phyloP scores from a whole-genome alignment of 768 basidiomycete species.

The Dioszegia aurantiaca region DNA sequence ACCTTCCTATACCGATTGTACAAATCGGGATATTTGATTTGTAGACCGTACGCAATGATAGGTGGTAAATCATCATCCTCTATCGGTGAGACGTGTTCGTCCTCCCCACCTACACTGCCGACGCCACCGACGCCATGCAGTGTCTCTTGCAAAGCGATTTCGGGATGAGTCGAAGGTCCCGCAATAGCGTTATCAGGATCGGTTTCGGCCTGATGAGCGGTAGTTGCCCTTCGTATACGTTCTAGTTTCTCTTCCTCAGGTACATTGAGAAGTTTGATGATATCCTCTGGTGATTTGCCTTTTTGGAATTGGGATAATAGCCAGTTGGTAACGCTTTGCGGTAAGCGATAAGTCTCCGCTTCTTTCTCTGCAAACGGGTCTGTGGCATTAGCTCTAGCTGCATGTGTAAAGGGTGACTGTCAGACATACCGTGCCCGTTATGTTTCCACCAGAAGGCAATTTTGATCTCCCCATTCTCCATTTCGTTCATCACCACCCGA shows the following conservation, averaged over 20 bases:
- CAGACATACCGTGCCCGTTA: conserved; percentile 49
- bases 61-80: conserved; percentile 30
- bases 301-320: conserved; percentile 34
- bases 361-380: conserved; percentile 39
- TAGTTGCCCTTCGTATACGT: background rate
- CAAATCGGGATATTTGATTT: conserved; percentile 47
- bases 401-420: conserved; percentile 13
- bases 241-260: conserved; percentile 37
- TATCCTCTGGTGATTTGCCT: conserved; percentile 34
- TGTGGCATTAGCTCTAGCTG: conserved; percentile 10
- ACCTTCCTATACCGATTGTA: conserved; percentile 47
- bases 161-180: background rate
- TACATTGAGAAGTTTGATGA: conserved; percentile 31
- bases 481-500: conserved; percentile 36
- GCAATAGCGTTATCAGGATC: background rate
- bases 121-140: too few relatives aligned
- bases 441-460: conserved; percentile 43
- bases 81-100: background rate
- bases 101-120: conserved; percentile 2
- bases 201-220: too few relatives aligned
- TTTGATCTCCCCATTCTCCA: conserved; percentile 33
- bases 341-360: conserved; percentile 30
- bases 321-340: conserved; percentile 41
- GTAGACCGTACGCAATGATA: conserved; percentile 26
- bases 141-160: too few relatives aligned